Base-by-base conservation (phyloP, 1,139 yeast species). In the Suhomyces coccinellae region DNA sequence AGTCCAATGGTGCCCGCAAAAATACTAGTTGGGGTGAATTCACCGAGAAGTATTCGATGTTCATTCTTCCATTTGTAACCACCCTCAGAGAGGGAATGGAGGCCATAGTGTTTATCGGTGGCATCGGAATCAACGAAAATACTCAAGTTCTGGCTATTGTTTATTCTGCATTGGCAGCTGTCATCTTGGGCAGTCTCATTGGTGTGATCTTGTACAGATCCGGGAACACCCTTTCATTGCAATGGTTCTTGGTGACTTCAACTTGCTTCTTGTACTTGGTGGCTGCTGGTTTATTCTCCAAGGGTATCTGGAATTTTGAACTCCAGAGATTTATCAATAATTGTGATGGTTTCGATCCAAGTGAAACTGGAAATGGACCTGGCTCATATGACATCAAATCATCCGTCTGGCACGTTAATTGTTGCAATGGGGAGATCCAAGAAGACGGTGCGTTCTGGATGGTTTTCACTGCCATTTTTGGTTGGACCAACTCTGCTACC, bases 401-500 rank as follows among this genome's bases (percentile, higher is more conserved):
- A 8, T 69, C 74, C 48, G 67, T 73, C 1, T 73, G 79, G 79
- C 79, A 73, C 51, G 77, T 73, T 11, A 72, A 73, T 53, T 73
- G 79, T 49, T 73, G 78, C 49, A 73, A 73, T 50, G 65, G 65
- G 2, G 58, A 54, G 52, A 51, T 71, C 37, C 73, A 73, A 48
- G 76, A 71, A 10, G 78, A 73, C 50, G 78, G 78, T 1, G 52
- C 61, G 1, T 45, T 50, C 26, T 73, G 78, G 78, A 72, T 73
- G 77, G 55, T 73, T 32, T 61, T 68, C 36, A 72, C 77, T 4
- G 78, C 78, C 6, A 71, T 91, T 12, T 76, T 93, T 46, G 99
- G 98, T 1, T 91, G 99, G 99, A 87, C 93, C 31, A 91, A 91
- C 66, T 82, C 95, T 31, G 98, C 97, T 14, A 90, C 97, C 2